These are phyloP conservation scores for Hypoxylon fuscum DNA, from an alignment of 495 filamentous ascomycete species.

Conservation along the genomic window DNA sequence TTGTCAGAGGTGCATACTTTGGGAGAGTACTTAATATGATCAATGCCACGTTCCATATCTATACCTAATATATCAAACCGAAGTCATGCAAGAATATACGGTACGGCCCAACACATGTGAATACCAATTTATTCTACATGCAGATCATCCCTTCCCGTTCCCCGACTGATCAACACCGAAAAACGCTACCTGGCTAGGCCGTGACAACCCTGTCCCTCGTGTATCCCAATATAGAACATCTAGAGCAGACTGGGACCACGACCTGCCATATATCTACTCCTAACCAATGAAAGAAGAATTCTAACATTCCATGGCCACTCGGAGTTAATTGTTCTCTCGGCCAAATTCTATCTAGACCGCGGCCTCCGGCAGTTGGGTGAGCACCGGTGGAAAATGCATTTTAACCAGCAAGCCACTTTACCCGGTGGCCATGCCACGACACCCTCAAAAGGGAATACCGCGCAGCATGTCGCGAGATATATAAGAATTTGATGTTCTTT, in stretches of 20 bases:
- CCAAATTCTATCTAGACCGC: constrained; percentile 34
- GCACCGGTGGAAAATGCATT: constrained; percentile 7
- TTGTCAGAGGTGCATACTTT: not conserved
- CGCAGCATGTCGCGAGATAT: constrained; percentile 3
- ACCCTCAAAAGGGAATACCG: constrained; percentile 16
- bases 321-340: constrained; percentile 30
- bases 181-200: not conserved
- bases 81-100: no score
- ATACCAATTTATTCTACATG: not conserved
- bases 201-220: constrained; percentile 1
- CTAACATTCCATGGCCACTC: not conserved
- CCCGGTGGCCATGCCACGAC: constrained; percentile 28
- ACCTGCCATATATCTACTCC: constrained; percentile 11
- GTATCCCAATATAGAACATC: constrained; percentile 31
- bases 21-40: not conserved
- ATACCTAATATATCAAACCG: not conserved
- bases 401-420: constrained; percentile 34
- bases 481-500: constrained; percentile 23
- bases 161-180: constrained; percentile 11
- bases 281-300: constrained; percentile 9
- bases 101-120: constrained; percentile 5
- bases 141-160: constrained; percentile 30
- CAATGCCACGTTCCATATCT: constrained; percentile 17
- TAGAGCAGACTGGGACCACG: constrained; percentile 7
- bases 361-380: constrained; percentile 25